These are phyloP conservation scores for Echinochloa phyllopogon DNA, from an alignment of 176 grass and related monocot genomes.

Conservation along the genomic window DNA sequence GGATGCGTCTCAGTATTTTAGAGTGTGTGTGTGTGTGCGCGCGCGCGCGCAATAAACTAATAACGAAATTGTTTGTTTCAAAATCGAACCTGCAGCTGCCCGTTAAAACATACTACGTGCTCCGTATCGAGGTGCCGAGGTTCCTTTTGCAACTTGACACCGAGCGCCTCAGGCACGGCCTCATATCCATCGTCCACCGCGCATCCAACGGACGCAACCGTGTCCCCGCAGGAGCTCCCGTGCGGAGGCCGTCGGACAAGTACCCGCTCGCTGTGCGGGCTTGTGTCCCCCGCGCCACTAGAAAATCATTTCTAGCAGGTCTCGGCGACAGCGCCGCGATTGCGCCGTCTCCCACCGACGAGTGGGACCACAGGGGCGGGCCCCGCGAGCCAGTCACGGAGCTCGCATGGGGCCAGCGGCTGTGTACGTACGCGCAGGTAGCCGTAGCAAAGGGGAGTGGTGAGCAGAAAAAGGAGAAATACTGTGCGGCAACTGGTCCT, in stretches of 20 bases:
- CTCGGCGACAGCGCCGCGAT: neutral
- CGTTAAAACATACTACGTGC: no score
- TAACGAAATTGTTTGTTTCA: no score
- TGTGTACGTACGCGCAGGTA: neutral
- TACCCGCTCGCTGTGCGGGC: neutral
- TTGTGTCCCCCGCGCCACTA: neutral
- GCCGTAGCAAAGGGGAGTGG: neutral
- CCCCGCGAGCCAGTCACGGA: neutral
- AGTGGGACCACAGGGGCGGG: neutral
- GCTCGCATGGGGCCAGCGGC: neutral
- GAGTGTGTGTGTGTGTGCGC: no score
- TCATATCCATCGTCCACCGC: neutral
- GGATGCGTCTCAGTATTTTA: no score
- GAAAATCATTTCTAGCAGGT: neutral
- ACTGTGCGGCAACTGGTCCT: neutral
- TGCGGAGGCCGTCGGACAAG: neutral
- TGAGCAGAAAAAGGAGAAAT: neutral
- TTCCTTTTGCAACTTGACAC: neutral
- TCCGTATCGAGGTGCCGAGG: neutral
- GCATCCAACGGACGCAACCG: neutral
- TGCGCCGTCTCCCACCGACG: neutral
- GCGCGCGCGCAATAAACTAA: no score
- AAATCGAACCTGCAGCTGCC: no score
- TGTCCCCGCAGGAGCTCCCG: neutral
- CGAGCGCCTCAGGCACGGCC: neutral